phyloP scores from a whole-genome alignment of 2,329 filamentous ascomycete genomes.

The Colletotrichum sp. region DNA sequence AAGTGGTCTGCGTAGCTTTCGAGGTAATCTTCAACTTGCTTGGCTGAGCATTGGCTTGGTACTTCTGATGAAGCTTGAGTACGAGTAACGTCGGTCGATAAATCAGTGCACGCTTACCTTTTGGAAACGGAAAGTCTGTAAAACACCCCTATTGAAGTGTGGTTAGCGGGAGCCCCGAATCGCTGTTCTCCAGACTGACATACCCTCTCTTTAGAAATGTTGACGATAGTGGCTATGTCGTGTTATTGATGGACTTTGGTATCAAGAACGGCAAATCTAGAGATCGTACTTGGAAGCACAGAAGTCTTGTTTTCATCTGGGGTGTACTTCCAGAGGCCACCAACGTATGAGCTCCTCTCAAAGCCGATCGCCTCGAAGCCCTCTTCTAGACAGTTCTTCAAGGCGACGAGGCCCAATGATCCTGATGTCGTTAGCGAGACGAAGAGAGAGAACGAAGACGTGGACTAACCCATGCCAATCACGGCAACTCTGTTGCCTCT shows the following conservation, averaged over 20 bases:
- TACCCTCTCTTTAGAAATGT: constrained; percentile 36
- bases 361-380: constrained; percentile 49
- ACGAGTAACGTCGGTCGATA: background rate
- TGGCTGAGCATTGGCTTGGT: constrained; percentile 26
- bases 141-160: constrained; percentile 32
- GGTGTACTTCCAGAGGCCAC: constrained; percentile 48
- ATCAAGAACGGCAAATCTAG: background rate
- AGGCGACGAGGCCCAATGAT: constrained; percentile 39
- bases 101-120: background rate
- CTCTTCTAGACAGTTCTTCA: constrained; percentile 49
- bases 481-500: constrained; percentile 24
- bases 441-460: background rate
- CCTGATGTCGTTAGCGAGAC: constrained; percentile 24
- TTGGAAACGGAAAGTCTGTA: constrained; percentile 39
- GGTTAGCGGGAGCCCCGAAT: background rate
- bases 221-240: constrained; percentile 29
- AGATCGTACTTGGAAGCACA: constrained; percentile 33
- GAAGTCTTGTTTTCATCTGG: constrained; percentile 39
- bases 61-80: constrained; percentile 14
- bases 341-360: constrained; percentile 43
- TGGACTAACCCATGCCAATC: constrained; percentile 27
- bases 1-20: constrained; percentile 38
- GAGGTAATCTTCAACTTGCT: constrained; percentile 34
- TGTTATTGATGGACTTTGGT: background rate
- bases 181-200: background rate